A percentile compares a stretch with the other conserved stretches of the same genome.
phyloP scores from a whole-genome alignment of 2,329 filamentous ascomycete species.

The Paracorniculantispora psalliotae region DNA sequence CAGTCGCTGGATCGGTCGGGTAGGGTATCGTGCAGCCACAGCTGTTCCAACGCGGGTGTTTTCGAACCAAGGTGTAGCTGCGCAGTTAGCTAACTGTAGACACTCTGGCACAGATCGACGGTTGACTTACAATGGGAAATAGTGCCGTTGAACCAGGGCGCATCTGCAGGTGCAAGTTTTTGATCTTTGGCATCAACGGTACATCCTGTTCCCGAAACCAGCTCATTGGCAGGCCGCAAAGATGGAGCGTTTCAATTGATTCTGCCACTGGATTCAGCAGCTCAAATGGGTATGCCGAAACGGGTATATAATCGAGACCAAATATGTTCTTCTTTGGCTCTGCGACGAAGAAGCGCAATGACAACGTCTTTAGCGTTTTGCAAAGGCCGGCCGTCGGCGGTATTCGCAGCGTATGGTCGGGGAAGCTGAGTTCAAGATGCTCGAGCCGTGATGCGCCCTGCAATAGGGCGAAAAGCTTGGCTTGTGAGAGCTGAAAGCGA shows the following conservation, averaged over 20 bases:
- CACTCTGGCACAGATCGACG: background rate
- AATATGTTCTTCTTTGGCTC: background rate
- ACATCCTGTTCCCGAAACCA: constrained; percentile 17
- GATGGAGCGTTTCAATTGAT: constrained; percentile 21
- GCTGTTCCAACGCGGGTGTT: constrained; percentile 28
- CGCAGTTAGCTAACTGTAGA: constrained; percentile 14
- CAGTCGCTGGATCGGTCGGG: constrained; percentile 15
- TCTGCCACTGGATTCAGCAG: constrained; percentile 17
- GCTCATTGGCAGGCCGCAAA: constrained; percentile 19
- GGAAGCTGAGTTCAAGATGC: constrained; percentile 22
- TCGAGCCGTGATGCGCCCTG: constrained; percentile 24
- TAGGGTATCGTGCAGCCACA: constrained; percentile 26
- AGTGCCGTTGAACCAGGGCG: constrained; percentile 13
- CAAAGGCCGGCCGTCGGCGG: constrained; percentile 6
- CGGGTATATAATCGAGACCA: constrained; percentile 7
- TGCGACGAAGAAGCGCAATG: background rate
- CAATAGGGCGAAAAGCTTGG: constrained; percentile 25
- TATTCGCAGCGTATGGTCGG: background rate
- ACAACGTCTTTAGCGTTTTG: constrained; percentile 10
- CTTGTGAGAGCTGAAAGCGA: constrained; percentile 26
- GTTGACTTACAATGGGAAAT: constrained; percentile 19
- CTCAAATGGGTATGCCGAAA: background rate
- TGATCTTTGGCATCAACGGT: constrained; percentile 24
- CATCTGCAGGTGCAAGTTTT: constrained; percentile 25
- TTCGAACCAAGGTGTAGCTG: constrained; percentile 24